Base-by-base conservation (phyloP, 2,329 filamentous ascomycete genomes). In the Penicillium sclerotigenum region DNA sequence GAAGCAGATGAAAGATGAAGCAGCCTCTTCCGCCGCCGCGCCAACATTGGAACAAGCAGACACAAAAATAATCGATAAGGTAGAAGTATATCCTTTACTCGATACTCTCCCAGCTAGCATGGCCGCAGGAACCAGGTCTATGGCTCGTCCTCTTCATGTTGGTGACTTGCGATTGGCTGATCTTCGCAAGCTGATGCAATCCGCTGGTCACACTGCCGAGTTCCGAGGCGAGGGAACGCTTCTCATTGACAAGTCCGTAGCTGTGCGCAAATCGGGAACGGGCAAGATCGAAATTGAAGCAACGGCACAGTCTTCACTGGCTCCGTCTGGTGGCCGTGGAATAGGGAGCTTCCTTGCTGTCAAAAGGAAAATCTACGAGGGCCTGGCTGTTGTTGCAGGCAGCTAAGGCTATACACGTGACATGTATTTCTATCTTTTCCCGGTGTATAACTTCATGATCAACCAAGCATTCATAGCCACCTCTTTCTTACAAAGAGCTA, bases 141-240 rank as follows among this genome's bases (percentile, higher is more conserved):
- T 88, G 33, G 87, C 91, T 0, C 91, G 93, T 61, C 91, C 94
- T 11, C 85, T 99, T 43, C 94, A 97, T 71, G 94, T 99, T 4
- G 94, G 94, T 59, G 94, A 99, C 72, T 78, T 97, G 40, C 84
- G 93, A 22, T 83, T 99, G 18, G 91, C 93, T 0, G 92, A 97
- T 71, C 79, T 99, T 56, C 83, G 94, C 49, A 87, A 90, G 58
- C 83, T 92, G 20, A 90, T 99, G 85, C 87, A 91, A 66, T 80
- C 83, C 14, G 83, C 87, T 3, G 91, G 92, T 0, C 91, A 97
- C 75, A 87, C 85, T 14, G 93, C 93, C 1, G 94, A 97, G 73
- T 97, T 97, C 73, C 83, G 91, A 47, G 94, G 94, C 47, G 93
- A 97, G 74, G 94, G 94, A 59, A 95, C 89, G 9, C 79, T 99